Conservation (phyloP, 805 yeast genomes). For the Yarrowia hollandica region DNA sequence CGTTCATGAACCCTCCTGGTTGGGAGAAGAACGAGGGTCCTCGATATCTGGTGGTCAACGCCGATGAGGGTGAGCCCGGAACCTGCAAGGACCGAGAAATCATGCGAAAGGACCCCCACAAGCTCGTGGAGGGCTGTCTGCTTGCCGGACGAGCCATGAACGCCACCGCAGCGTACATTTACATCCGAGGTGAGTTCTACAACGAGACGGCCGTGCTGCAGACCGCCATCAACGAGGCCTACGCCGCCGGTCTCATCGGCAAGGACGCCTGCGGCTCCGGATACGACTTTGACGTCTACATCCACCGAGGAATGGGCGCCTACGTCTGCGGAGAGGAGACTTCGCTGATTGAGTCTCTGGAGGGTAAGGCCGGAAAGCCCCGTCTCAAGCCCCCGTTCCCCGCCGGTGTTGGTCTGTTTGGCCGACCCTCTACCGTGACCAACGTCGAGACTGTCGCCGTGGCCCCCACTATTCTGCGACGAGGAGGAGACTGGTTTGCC, state of each 20-base stretch:
- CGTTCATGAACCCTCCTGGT: slow-evolving; percentile 93
- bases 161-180: slow-evolving; percentile 89
- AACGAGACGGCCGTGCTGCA: slow-evolving; percentile 75
- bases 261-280: slow-evolving; percentile 87
- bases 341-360: slow-evolving; percentile 81
- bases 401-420: slow-evolving; percentile 88
- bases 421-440: slow-evolving; percentile 88
- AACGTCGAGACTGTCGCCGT: slow-evolving; percentile 91
- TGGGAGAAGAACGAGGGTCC: slow-evolving; percentile 93
- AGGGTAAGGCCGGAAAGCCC: slow-evolving; percentile 93
- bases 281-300: slow-evolving; percentile 75
- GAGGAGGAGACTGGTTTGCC: slow-evolving; percentile 88
- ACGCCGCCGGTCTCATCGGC: slow-evolving; percentile 75
- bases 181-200: slow-evolving; percentile 88
- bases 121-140: slow-evolving; percentile 87
- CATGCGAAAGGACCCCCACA: slow-evolving; percentile 88
- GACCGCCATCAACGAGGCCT: slow-evolving; percentile 83
- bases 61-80: slow-evolving; percentile 95
- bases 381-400: slow-evolving; percentile 94
- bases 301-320: slow-evolving; percentile 94
- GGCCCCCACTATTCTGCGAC: slow-evolving; percentile 83
- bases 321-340: slow-evolving; percentile 93
- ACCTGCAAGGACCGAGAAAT: slow-evolving; percentile 92
- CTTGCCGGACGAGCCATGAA: slow-evolving; percentile 90
- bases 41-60: slow-evolving; percentile 82